Percentiles rank a stretch among this genome's conserved stretches.
Conservation (phyloP, 352 stramenopile species). For the Pythium dissimile region DNA sequence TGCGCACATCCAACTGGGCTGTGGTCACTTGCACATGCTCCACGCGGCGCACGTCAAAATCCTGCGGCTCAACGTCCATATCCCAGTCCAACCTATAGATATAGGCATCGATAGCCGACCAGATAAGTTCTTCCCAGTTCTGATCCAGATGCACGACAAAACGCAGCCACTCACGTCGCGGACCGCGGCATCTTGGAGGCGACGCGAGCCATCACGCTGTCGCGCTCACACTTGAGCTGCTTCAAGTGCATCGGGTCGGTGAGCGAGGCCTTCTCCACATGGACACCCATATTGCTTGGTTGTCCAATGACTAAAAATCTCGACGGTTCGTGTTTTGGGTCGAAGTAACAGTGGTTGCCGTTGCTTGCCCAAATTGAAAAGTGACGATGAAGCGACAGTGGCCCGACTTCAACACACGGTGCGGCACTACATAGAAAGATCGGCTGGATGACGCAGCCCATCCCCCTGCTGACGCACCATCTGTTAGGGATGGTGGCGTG, state of each 20-base stretch:
- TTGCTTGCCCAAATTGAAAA: constrained; percentile 2
- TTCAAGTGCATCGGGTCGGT: not conserved
- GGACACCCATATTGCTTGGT: constrained; percentile 8
- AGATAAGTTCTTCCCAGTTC: not conserved
- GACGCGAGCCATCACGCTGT: constrained; percentile 1
- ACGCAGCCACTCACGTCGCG: constrained; percentile 4
- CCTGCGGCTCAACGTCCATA: not conserved
- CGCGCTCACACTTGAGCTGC: not conserved
- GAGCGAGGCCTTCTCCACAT: constrained; percentile 6
- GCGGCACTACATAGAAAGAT: constrained; percentile 6
- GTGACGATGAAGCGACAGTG: constrained; percentile 8
- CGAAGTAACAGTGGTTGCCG: not conserved
- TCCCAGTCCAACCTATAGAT: not conserved
- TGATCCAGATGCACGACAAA: no score
- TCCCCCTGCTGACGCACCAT: constrained; percentile 10
- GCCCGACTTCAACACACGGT: constrained; percentile 16
- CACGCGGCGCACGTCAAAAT: not conserved
- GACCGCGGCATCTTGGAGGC: not conserved
- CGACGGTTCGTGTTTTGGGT: not conserved
- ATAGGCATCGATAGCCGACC: no score
- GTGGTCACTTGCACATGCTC: not conserved
- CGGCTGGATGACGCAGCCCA: not conserved
- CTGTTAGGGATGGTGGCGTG: constrained; percentile 4
- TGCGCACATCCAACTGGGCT: not conserved
- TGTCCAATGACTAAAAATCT: constrained; percentile 1